These are phyloP conservation scores for Backusella circina DNA, from an alignment of 192 early-diverging fungal genomes.

Conservation along the genomic window DNA sequence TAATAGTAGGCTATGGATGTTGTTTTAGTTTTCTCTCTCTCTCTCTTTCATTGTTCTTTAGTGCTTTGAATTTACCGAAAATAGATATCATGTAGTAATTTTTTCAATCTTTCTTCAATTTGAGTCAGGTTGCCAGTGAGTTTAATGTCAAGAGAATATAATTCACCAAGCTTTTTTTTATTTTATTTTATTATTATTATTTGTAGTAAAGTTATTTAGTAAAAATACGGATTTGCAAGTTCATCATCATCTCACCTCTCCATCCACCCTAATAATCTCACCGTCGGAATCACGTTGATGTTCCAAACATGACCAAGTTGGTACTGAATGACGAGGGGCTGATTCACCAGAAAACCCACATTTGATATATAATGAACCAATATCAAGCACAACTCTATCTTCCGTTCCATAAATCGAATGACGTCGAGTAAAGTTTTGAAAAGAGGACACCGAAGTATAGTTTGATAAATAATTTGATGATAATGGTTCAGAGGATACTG, in stretches of 20 bases:
- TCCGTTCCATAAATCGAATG: conserved; percentile 72
- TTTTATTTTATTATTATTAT: background rate
- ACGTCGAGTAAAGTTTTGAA: conserved; percentile 34
- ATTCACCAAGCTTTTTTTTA: conserved; percentile 24
- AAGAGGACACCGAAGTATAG: conserved; percentile 10
- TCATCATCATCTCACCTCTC: conserved; percentile 31
- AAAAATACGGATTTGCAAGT: background rate
- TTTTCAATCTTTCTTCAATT: conserved; percentile 44
- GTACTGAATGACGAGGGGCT: conserved; percentile 65
- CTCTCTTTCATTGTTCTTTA: background rate
- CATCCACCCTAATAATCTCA: conserved; percentile 36
- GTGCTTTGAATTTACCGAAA: conserved; percentile 48
- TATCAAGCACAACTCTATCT: conserved; percentile 84
- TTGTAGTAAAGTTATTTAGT: background rate
- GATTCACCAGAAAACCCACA: conserved; percentile 86
- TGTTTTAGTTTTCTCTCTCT: background rate
- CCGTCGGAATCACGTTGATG: conserved; percentile 36
- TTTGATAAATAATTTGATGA: conserved; percentile 20
- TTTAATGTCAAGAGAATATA: conserved; percentile 46
- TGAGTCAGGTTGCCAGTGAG: conserved; percentile 29
- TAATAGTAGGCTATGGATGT: conserved; percentile 54
- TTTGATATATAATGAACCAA: conserved; percentile 78
- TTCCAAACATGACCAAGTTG: conserved; percentile 46
- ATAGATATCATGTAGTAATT: conserved; percentile 47
- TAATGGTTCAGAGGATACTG: conserved; percentile 18